These are phyloP conservation scores for Spirogloea muscicola DNA, from an alignment of 139 green algal genomes.

Conservation along the genomic window DNA sequence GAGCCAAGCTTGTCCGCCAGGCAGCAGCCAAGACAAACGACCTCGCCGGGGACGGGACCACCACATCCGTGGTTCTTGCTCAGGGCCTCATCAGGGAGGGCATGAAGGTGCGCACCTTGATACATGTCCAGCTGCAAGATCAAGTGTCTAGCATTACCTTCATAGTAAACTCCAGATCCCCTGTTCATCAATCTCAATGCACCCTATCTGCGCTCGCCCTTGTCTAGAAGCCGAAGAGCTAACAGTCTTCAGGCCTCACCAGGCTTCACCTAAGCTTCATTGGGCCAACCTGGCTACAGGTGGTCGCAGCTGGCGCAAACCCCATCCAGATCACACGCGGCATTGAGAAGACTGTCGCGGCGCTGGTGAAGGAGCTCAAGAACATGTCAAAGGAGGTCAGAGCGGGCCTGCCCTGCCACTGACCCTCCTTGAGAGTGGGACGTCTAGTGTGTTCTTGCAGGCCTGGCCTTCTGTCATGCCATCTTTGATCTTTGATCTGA, in stretches of 20 bases:
- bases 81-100: constrained; percentile 90
- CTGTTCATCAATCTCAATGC: not conserved
- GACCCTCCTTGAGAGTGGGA: not conserved
- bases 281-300: constrained; percentile 11
- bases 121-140: too few relatives aligned
- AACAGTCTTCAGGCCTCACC: too few relatives aligned
- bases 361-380: constrained; percentile 12
- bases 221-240: constrained; percentile 5
- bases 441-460: not conserved
- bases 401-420: not conserved
- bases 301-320: constrained; percentile 27
- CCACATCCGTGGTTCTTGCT: constrained; percentile 91
- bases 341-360: constrained; percentile 8
- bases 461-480: too few relatives aligned
- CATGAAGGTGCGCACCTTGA: constrained; percentile 49
- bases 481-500: too few relatives aligned
- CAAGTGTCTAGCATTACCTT: not conserved
- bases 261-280: constrained; percentile 5
- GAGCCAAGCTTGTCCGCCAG: constrained; percentile 91
- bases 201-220: not conserved
- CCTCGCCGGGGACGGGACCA: constrained; percentile 95
- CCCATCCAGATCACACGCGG: constrained; percentile 27
- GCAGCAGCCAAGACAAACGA: constrained; percentile 90
- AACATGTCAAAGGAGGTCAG: constrained; percentile 45
- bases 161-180: not conserved